These are phyloP conservation scores for Didymella exigua DNA, from an alignment of 2,329 filamentous ascomycete genomes.

Conservation along the genomic window DNA sequence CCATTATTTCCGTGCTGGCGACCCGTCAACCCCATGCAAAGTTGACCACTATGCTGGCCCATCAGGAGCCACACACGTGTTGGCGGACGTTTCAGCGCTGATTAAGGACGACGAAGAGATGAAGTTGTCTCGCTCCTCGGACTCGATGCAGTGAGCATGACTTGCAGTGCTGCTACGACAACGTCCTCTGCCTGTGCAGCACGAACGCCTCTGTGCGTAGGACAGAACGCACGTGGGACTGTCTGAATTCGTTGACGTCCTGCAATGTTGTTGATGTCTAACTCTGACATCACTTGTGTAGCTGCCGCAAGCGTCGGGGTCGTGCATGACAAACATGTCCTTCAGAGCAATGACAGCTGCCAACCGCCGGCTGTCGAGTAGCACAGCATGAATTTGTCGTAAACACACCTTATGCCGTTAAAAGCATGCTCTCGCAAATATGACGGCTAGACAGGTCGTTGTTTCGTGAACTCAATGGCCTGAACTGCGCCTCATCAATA, in stretches of 20 bases:
- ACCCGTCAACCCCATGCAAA: conserved; percentile 4
- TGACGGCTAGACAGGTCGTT: background rate
- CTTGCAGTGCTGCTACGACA: conserved; percentile 9
- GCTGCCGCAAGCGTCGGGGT: background rate
- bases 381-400: conserved; percentile 10
- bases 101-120: conserved; percentile 12
- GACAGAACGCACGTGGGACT: background rate
- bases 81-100: conserved; percentile 14
- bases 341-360: conserved; percentile 7
- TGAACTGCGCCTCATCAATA: conserved; percentile 14
- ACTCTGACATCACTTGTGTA: background rate
- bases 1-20: conserved; percentile 9
- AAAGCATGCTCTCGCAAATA: background rate
- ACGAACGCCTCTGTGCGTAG: conserved; percentile 1
- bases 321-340: conserved; percentile 13
- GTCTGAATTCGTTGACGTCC: background rate
- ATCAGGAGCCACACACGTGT: conserved; percentile 3
- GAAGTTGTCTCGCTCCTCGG: conserved; percentile 1
- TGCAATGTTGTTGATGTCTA: background rate
- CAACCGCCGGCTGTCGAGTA: conserved; percentile 6
- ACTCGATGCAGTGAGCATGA: conserved; percentile 12
- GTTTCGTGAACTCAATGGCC: conserved; percentile 3
- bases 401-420: conserved; percentile 7
- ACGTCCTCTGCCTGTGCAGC: background rate
- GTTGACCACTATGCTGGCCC: conserved; percentile 7